Evolutionary conservation across 75 land plant genomes (phyloP).

Genomic region (Azolla pinnata): DNA sequence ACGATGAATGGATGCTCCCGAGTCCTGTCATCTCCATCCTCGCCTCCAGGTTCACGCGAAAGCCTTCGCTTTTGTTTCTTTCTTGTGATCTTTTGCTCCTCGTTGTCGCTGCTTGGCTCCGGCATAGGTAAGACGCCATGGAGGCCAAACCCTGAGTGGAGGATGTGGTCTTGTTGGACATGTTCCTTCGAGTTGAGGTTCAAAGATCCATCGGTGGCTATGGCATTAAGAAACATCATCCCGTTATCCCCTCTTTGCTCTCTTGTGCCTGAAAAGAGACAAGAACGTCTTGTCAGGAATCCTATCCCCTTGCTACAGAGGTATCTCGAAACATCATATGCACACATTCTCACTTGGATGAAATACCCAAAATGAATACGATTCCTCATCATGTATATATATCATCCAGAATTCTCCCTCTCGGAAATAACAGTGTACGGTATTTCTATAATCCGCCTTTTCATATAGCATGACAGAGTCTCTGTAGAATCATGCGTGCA

Average conservation of each 20-base stretch:
- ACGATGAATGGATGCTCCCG: slow-evolving; percentile 96
- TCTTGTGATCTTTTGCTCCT: slow-evolving; percentile 10
- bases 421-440: too few relatives aligned
- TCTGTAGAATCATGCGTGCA: too few relatives aligned
- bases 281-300: too few relatives aligned
- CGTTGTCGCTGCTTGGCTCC: slow-evolving; percentile 22
- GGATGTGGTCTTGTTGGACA: not conserved
- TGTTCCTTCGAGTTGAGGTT: slow-evolving; percentile 17
- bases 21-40: slow-evolving; percentile 58
- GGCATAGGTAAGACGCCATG: slow-evolving; percentile 20
- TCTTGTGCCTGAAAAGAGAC: not conserved
- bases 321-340: too few relatives aligned
- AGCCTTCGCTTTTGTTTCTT: slow-evolving; percentile 27
- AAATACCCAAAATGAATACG: too few relatives aligned
- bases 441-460: too few relatives aligned
- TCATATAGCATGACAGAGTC: too few relatives aligned
- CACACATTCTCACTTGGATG: too few relatives aligned
- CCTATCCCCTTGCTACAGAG: too few relatives aligned
- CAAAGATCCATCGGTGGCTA: slow-evolving; percentile 4
- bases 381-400: too few relatives aligned
- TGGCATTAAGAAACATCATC: slow-evolving; percentile 5
- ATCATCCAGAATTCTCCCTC: too few relatives aligned
- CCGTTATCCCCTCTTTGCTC: slow-evolving; percentile 10
- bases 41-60: slow-evolving; percentile 25
- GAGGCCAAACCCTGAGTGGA: not conserved